phyloP scores from a whole-genome alignment of 2,329 filamentous ascomycete species.

The Alternaria sp. region DNA sequence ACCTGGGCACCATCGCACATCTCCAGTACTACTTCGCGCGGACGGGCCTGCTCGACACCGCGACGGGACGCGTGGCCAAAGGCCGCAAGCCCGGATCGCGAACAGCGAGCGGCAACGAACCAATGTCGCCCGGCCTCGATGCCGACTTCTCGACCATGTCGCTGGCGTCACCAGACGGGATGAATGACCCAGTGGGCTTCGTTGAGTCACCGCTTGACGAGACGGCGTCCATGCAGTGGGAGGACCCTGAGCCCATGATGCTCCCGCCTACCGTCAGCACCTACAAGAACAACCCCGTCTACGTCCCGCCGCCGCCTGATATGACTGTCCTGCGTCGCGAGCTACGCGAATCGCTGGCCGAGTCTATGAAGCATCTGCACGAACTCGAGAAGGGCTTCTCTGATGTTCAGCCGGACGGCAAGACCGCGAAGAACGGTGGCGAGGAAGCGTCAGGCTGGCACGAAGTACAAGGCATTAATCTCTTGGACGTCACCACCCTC shows the following conservation, averaged over 20 bases:
- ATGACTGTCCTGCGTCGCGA: slow-evolving; percentile 77
- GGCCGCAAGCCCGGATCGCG: slow-evolving; percentile 60
- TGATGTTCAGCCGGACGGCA: slow-evolving; percentile 8
- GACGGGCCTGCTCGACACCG: slow-evolving; percentile 90
- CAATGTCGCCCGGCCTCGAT: slow-evolving; percentile 32
- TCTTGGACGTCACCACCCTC: slow-evolving; percentile 89
- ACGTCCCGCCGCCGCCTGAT: slow-evolving; percentile 82
- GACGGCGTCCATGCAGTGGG: slow-evolving; percentile 56
- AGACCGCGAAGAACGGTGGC: slow-evolving; percentile 12
- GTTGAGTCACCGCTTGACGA: slow-evolving; percentile 62
- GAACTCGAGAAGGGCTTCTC: slow-evolving; percentile 57
- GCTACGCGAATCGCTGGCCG: slow-evolving; percentile 70
- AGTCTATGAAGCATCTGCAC: slow-evolving; percentile 71
- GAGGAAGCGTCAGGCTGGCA: slow-evolving; percentile 70
- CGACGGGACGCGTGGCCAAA: slow-evolving; percentile 83
- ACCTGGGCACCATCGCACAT: slow-evolving; percentile 93
- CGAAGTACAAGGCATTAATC: slow-evolving; percentile 88
- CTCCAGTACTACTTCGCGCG: slow-evolving; percentile 98
- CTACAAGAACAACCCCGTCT: slow-evolving; percentile 84
- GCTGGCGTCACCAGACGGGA: slow-evolving; percentile 26
- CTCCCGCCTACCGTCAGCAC: slow-evolving; percentile 97
- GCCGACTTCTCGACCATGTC: slow-evolving; percentile 37
- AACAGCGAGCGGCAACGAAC: slow-evolving; percentile 40
- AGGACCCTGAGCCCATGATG: slow-evolving; percentile 75
- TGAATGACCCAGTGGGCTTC: slow-evolving; percentile 45